These are phyloP conservation scores for Typha latifolia DNA, from an alignment of 176 grass and related monocot species.

Conservation along the genomic window DNA sequence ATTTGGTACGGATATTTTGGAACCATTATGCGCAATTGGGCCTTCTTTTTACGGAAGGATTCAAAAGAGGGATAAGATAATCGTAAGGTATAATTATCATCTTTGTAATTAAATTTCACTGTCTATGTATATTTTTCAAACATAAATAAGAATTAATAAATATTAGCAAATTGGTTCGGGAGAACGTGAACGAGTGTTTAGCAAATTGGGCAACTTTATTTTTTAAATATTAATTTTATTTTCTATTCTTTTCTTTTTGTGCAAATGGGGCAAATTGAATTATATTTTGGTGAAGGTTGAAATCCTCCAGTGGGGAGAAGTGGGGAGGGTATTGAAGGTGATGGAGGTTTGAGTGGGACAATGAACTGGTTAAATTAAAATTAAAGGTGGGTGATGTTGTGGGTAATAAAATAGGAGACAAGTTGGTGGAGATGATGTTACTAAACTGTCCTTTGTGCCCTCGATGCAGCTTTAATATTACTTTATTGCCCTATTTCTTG, in stretches of 20 bases:
- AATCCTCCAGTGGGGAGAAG: not conserved
- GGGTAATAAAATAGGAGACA: constrained; percentile 22
- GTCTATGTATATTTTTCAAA: too few relatives aligned
- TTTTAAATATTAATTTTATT: too few relatives aligned
- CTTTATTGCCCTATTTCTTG: not conserved
- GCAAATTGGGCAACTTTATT: too few relatives aligned
- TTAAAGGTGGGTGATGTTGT: constrained; percentile 6
- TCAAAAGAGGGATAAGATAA: too few relatives aligned
- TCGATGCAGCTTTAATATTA: constrained; percentile 2
- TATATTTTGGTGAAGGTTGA: not conserved
- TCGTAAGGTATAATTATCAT: too few relatives aligned
- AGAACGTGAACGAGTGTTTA: too few relatives aligned
- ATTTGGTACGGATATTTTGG: too few relatives aligned
- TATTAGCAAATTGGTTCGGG: too few relatives aligned
- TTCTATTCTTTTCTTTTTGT: not conserved
- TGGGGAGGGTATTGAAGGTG: not conserved
- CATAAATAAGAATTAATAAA: too few relatives aligned
- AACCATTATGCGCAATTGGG: too few relatives aligned
- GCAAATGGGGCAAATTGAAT: not conserved
- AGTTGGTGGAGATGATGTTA: constrained; percentile 46
- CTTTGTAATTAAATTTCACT: too few relatives aligned
- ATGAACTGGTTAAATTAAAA: constrained; percentile 4
- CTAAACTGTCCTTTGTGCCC: constrained; percentile 8
- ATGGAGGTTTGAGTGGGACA: not conserved
- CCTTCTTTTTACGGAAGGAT: too few relatives aligned